Conservation (phyloP, 2,329 filamentous ascomycete genomes). For the Harringtonia lauricola region DNA sequence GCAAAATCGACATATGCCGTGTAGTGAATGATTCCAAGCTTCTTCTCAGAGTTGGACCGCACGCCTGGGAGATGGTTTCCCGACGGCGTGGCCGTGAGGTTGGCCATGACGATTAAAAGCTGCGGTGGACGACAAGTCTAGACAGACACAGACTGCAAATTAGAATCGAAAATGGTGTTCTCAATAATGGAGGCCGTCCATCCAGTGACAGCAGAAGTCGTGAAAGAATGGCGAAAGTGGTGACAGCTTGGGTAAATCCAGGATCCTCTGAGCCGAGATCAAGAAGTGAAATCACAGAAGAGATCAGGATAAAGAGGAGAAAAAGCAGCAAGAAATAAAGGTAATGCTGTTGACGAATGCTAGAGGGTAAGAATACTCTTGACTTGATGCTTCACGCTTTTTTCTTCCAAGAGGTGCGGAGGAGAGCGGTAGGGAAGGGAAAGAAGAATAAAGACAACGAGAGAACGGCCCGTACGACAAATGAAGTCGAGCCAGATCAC, state of each 20-base stretch:
- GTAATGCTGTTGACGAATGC: not conserved
- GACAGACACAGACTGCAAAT: too few relatives aligned
- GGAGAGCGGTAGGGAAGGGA: too few relatives aligned
- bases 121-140: too few relatives aligned
- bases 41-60: constrained; percentile 20
- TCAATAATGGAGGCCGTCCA: too few relatives aligned
- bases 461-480: too few relatives aligned
- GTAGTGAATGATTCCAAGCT: constrained; percentile 30
- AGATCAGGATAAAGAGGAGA: not conserved
- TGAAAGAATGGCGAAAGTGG: too few relatives aligned
- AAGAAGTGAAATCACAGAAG: not conserved
- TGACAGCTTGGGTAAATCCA: too few relatives aligned
- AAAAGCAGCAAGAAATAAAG: not conserved
- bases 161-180: too few relatives aligned
- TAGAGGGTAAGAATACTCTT: not conserved
- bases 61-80: constrained; percentile 16
- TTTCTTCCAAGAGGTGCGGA: not conserved
- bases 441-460: too few relatives aligned
- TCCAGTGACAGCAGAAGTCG: too few relatives aligned
- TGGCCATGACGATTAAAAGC: constrained; percentile 8
- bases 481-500: too few relatives aligned
- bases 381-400: not conserved
- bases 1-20: constrained; percentile 26
- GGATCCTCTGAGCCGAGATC: too few relatives aligned
- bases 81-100: not conserved